Evolutionary conservation across 1,284 basidiomycete species (phyloP), one percentile per base, ranked within the genome.

Genomic region (Pseudozyma flocculosa): DNA sequence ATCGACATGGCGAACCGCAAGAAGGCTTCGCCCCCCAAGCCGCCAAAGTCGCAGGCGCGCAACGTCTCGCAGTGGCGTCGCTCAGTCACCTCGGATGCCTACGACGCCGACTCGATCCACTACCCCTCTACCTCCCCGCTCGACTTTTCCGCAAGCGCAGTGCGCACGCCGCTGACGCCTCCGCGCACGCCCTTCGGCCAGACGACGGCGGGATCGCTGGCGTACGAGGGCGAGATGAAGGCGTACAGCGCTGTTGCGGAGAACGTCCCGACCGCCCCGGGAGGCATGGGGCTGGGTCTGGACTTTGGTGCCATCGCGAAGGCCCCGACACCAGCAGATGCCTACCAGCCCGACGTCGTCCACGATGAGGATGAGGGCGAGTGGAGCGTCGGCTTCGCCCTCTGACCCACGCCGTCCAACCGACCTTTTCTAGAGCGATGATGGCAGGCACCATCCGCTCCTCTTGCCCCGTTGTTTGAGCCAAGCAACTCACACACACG

Each of bases 1-100:
- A 49, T 56, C 1, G 51, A 44, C 17, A 54, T 58, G 26, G 54
- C 61, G 32, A 67, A 61, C 34, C 48, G 26, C 5, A 56, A 45
- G 36, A 55, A 45, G 36, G 51, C 50, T 13, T 34, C 49, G 15
- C 64, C 61, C 4, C 29, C 45, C 47, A 68, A 68, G 48, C 64
- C 64, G 18, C 61, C 64, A 43, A 60, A 60, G 32, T 68, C 64
- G 1, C 48, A 55, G 18, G 64, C 64, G 21, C 56, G 64, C 19
- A 48, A 41, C 19, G 18, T 36, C 3, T 41, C 42, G 4, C 48
- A 32, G 5, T 43, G 43, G n/a, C 41, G 51, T 10, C 52, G 50
- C 3, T 34, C 54, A 15, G 51, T 48, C n/a, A 55, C 53, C 38
- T 54, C 50, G 2, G 30, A 32, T 22, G 52, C 48, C 19, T 50